A percentile compares a stretch with the other conserved stretches of the same genome.
These are phyloP conservation scores for Beta vulgaris DNA, from an alignment of 148 eudicot species.

Conservation along the genomic window DNA sequence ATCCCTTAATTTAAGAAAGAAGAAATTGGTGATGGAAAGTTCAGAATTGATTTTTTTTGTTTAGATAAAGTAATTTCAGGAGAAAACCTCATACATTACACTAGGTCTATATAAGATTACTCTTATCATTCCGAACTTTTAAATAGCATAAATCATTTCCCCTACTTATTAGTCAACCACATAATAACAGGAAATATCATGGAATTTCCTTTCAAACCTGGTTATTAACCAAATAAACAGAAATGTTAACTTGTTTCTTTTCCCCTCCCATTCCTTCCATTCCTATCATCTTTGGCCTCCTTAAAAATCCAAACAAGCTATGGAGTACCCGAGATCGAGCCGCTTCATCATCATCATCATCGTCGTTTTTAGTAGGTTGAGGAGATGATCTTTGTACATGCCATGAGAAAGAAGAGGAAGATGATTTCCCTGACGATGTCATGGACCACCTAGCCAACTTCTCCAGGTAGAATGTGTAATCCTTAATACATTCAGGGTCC, in stretches of 20 bases:
- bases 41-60: too few relatives aligned
- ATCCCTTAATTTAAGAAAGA: too few relatives aligned
- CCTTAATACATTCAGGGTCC: slow-evolving; percentile 5
- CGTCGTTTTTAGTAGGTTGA: background rate
- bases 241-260: slow-evolving; percentile 4
- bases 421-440: background rate
- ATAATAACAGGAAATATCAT: background rate
- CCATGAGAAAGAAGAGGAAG: slow-evolving; percentile 2
- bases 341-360: background rate
- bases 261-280: background rate
- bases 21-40: too few relatives aligned
- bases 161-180: background rate
- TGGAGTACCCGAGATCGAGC: background rate
- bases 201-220: background rate
- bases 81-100: too few relatives aligned
- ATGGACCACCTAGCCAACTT: slow-evolving; percentile 10
- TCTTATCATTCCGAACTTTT: too few relatives aligned
- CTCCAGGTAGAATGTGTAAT: slow-evolving; percentile 1
- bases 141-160: too few relatives aligned
- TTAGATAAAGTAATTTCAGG: too few relatives aligned
- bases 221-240: slow-evolving; percentile 4
- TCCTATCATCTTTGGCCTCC: background rate
- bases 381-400: background rate
- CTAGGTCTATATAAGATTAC: too few relatives aligned
- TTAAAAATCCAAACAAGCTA: background rate